Evolutionary conservation across 371 early-diverging fungal species (phyloP).

Genomic region (Actinomucor elegans): DNA sequence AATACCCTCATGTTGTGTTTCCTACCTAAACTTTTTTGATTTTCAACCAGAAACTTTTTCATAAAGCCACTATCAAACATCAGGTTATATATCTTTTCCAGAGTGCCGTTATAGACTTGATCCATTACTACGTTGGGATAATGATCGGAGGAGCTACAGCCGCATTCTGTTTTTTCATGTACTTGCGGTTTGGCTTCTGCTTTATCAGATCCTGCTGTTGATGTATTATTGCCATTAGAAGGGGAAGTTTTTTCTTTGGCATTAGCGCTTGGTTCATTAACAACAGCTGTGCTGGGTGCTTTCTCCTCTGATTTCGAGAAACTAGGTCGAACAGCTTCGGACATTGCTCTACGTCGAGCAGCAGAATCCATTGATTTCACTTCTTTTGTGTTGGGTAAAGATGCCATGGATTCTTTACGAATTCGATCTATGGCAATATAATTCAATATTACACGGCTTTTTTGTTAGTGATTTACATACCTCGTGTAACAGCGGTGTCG

Average conservation of each 20-base stretch:
- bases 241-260: neutral
- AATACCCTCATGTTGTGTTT: neutral
- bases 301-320: neutral
- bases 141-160: constrained; percentile 49
- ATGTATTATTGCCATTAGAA: neutral
- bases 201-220: neutral
- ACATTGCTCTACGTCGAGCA: constrained; percentile 9
- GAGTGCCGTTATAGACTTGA: constrained; percentile 40
- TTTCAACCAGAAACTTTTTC: constrained; percentile 31
- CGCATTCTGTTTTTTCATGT: constrained; percentile 32
- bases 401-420: constrained; percentile 6
- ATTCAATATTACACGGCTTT: neutral
- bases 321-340: constrained; percentile 27
- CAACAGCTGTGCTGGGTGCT: constrained; percentile 1
- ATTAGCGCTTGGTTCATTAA: neutral
- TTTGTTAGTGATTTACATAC: neutral
- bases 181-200: neutral
- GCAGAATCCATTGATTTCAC: neutral
- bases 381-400: constrained; percentile 1
- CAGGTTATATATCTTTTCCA: constrained; percentile 49
- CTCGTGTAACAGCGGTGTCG: neutral
- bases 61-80: constrained; percentile 42
- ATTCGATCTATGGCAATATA: too few species aligned
- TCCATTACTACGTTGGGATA: constrained; percentile 49
- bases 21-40: constrained; percentile 44